Conservation (phyloP, 2,329 filamentous ascomycete genomes). For the Aspergillus oerlinghausenensis region DNA sequence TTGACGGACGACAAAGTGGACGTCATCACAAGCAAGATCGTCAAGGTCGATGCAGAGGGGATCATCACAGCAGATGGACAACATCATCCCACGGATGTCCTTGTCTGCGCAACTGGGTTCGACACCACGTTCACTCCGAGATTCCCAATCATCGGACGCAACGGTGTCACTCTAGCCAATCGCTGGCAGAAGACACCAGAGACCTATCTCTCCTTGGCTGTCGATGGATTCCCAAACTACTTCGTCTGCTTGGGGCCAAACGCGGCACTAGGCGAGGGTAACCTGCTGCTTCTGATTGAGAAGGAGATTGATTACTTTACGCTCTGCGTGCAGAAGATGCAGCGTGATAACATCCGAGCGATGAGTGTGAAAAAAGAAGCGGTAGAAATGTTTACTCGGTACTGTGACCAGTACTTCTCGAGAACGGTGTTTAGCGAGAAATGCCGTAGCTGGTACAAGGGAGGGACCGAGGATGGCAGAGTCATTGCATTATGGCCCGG, state of each 20-base stretch:
- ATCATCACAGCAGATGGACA: constrained; percentile 33
- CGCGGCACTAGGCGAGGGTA: constrained; percentile 29
- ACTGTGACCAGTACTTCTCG: constrained; percentile 34
- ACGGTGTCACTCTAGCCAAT: constrained; percentile 23
- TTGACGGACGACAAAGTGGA: constrained; percentile 57
- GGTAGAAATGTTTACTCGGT: constrained; percentile 24
- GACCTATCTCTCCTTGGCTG: constrained; percentile 33
- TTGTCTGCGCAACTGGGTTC: constrained; percentile 38
- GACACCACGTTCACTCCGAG: constrained; percentile 32
- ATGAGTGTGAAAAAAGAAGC: constrained; percentile 24
- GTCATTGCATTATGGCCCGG: constrained; percentile 35
- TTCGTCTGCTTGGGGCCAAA: constrained; percentile 33
- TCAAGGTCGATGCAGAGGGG: constrained; percentile 28
- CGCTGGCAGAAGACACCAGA: constrained; percentile 30
- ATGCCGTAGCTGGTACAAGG: constrained; percentile 39
- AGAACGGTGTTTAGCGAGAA: constrained; percentile 31
- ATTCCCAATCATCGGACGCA: constrained; percentile 31
- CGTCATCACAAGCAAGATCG: constrained; percentile 54
- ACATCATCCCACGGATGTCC: constrained; percentile 30
- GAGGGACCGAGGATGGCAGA: constrained; percentile 26
- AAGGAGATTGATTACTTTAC: constrained; percentile 32
- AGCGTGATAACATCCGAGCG: constrained; percentile 30
- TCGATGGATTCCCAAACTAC: constrained; percentile 33
- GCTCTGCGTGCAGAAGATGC: constrained; percentile 30
- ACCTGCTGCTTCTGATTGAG: constrained; percentile 31